Base-by-base conservation (phyloP, 306 rosid genomes). In the Dryas drummondii region DNA sequence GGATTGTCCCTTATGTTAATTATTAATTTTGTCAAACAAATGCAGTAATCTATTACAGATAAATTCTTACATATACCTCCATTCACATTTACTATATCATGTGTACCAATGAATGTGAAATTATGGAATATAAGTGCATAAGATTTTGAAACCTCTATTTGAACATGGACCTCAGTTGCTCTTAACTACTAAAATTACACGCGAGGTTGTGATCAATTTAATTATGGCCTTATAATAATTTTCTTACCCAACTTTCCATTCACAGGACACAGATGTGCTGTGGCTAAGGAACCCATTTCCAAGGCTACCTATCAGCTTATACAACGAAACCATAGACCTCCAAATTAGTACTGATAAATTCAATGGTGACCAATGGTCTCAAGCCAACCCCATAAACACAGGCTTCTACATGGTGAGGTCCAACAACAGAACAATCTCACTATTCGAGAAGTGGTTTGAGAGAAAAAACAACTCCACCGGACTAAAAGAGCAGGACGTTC, bases 261-360 rank as follows among this genome's bases (percentile, higher is more conserved):
- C 26, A 32, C 77, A 80, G 87, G 84, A 80, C 59, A 70, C 73
- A 6, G 87, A 84, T 63, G 76, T 84, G 56, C 10, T 84, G 70
- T 84, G 87, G 84, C 70, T 83, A 62, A 48, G 87, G 53, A 77
- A 80, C 64, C 84, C 80, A 47, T 73, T 80, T 77, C 69, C 66
- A 67, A 76, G 54, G 79, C 70, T 80, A 44, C 27, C 4, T 26
- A 80, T 72, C 71, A 27, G 37, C 37, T 27, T 27, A 27, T 57
- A 61, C 59, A 73, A 83, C 59, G 26, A 60, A 46, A 72, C 37
- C 12, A 57, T 67, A 47, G 84, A 83, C 32, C 54, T 83, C 16
- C 80, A 83, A 17, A 80, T 83, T 37, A 80, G 84, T 66, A 57
- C 82, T 0, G 87, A 84, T 13, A 1, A 0, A 0, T 84, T 84